Conservation (phyloP, 192 early-diverging fungal genomes). For the Rhizoclosmatium globosum region DNA sequence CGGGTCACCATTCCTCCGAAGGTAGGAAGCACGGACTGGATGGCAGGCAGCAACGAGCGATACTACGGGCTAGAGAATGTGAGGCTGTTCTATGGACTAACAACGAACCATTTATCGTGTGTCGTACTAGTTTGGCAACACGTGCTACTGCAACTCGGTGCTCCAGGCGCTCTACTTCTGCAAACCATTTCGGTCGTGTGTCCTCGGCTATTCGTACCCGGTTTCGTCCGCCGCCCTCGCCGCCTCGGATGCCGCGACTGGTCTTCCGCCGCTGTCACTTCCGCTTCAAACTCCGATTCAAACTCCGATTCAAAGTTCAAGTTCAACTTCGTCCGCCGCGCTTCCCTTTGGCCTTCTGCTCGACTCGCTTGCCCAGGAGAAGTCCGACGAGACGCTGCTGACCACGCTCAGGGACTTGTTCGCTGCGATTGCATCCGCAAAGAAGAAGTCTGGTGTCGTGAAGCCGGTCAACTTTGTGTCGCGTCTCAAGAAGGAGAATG, state of each 20-base stretch:
- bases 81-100: constrained; percentile 2
- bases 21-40: background rate
- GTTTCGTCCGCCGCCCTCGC: constrained; percentile 43
- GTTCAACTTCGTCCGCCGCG: constrained; percentile 6
- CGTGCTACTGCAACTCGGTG: constrained; percentile 97
- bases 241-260: background rate
- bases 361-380: constrained; percentile 12
- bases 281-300: too few species aligned
- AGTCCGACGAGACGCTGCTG: constrained; percentile 81
- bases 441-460: constrained; percentile 83
- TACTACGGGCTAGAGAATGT: constrained; percentile 92
- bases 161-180: constrained; percentile 97
- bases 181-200: constrained; percentile 91
- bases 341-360: constrained; percentile 23
- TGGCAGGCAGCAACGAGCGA: constrained; percentile 55
- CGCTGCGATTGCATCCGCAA: constrained; percentile 79
- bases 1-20: too few species aligned
- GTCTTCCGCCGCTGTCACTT: constrained; percentile 5
- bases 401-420: constrained; percentile 88
- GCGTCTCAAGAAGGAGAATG: constrained; percentile 93
- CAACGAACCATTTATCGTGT: background rate
- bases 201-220: constrained; percentile 78
- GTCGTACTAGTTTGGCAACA: constrained; percentile 78
- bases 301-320: background rate
- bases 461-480: constrained; percentile 86